Conservation (phyloP, 116 monocot genomes). For the Papilionanthe hybrid region DNA sequence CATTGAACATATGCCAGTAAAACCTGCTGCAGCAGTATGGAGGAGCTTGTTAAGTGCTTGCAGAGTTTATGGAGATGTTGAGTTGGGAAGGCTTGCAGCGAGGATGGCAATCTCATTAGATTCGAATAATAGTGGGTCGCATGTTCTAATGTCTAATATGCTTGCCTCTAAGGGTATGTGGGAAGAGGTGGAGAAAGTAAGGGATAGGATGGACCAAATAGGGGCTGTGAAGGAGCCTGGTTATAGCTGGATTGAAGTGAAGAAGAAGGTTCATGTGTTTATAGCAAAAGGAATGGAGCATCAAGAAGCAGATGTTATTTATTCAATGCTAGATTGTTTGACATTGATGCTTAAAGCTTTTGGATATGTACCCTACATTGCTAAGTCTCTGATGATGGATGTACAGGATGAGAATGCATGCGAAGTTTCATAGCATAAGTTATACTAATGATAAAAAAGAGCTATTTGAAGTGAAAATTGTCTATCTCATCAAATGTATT, state of each 20-base stretch:
- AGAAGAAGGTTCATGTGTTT: constrained; percentile 32
- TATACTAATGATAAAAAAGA: no score
- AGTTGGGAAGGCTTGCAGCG: constrained; percentile 58
- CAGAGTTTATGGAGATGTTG: constrained; percentile 45
- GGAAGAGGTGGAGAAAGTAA: constrained; percentile 47
- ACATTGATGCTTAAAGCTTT: constrained; percentile 13
- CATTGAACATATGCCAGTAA: constrained; percentile 48
- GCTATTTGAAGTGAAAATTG: no score
- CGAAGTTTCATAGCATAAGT: no score
- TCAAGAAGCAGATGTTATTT: constrained; percentile 19
- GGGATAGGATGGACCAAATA: constrained; percentile 36
- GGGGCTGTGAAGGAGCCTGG: constrained; percentile 56
- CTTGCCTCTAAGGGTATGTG: constrained; percentile 71
- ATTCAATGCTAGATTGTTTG: constrained; percentile 28
- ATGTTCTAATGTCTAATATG: constrained; percentile 68
- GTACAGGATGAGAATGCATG: no score
- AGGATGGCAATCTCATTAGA: constrained; percentile 37
- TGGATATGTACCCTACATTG: constrained; percentile 13
- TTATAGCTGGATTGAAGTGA: constrained; percentile 52
- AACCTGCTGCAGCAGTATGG: constrained; percentile 54
- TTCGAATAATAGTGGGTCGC: constrained; percentile 48
- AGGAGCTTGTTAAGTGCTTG: constrained; percentile 66
- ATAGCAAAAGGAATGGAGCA: constrained; percentile 30
- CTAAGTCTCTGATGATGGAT: background rate
- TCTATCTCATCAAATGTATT: no score